Base-by-base conservation (phyloP, 139 green algal species). In the Coelastrella sp. region DNA sequence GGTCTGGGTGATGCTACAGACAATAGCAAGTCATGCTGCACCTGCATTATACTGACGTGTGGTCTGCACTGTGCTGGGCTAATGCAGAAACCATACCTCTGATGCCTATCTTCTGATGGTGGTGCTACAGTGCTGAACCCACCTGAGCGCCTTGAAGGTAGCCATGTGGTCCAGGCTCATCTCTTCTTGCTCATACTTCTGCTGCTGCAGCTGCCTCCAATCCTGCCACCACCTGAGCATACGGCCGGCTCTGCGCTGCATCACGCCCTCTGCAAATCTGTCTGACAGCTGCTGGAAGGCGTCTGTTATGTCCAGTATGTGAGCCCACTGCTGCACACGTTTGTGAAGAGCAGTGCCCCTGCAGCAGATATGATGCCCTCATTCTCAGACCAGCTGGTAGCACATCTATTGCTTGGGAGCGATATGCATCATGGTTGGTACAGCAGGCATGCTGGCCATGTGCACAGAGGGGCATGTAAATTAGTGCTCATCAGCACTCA, bases 171-270 rank as follows among this genome's bases (percentile, higher is more conserved):
- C 35, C 4, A 27, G 66, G 27, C 22, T 88, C 35, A 20, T 12
- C 58, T 78, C n/a, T 57, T 58, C 20, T 35, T 24, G 68, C 35
- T 88, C 65, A 59, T 81, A 17, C 84, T 81, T 58, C 22, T 88
- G 60, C 86, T 78, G 73, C 59, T 70, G 60, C 24, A 63, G 59
- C 86, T 75, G 73, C 25, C n/a, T 49, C 86, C 86, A 90, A 11
- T 35, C 58, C n/a, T 60, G 86, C 86, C 86, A 90, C 86, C 86
- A 85, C 6, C 7, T 10, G 15, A 90, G 27, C 86, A 83, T 83
- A 9, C 70, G n/a, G 7, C 20, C 27, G 56, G 58, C 20, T 19
- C 85, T 78, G 9, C 85, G 57, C 57, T 70, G 49, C 70, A 82
- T 15, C 72, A 74, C 6, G 6, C 10, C n/a, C 57, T 83, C 72